Evolutionary conservation across 2,329 filamentous ascomycete genomes (phyloP).

Genomic region (Didymella pomorum): DNA sequence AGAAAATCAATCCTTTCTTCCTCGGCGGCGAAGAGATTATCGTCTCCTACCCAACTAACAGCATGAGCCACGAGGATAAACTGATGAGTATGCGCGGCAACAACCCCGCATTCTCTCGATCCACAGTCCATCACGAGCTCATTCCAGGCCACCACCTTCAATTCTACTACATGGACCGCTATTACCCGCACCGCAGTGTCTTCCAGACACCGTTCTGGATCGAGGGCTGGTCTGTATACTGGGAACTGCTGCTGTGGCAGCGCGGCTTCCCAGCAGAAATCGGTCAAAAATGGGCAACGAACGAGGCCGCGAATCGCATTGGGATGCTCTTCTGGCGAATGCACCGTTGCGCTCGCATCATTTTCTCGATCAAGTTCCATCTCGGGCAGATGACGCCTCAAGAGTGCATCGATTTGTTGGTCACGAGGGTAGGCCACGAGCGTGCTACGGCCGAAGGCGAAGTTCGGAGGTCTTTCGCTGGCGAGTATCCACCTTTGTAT

Average conservation of each 20-base stretch:
- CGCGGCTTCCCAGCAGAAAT: slow-evolving; percentile 8
- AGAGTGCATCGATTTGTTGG: slow-evolving; percentile 66
- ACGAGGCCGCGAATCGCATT: slow-evolving; percentile 61
- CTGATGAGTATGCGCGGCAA: slow-evolving; percentile 68
- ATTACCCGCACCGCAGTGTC: slow-evolving; percentile 59
- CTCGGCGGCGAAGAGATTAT: slow-evolving; percentile 63
- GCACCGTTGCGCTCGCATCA: slow-evolving; percentile 67
- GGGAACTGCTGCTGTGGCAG: slow-evolving; percentile 66
- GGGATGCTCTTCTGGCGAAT: slow-evolving; percentile 70
- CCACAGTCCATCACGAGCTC: slow-evolving; percentile 69
- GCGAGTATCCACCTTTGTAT: slow-evolving; percentile 65
- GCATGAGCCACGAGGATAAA: slow-evolving; percentile 64
- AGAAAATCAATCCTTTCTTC: slow-evolving; percentile 68
- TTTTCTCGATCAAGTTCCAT: slow-evolving; percentile 67
- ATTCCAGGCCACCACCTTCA: slow-evolving; percentile 67
- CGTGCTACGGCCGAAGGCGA: slow-evolving; percentile 67
- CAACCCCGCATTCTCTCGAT: slow-evolving; percentile 64
- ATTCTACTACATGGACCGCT: slow-evolving; percentile 58
- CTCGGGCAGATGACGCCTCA: slow-evolving; percentile 62
- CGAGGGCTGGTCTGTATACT: slow-evolving; percentile 70
- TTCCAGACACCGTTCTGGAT: slow-evolving; percentile 67
- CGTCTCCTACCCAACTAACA: slow-evolving; percentile 64
- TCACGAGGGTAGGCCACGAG: slow-evolving; percentile 66
- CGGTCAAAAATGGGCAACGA: slow-evolving; percentile 58
- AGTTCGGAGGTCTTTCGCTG: slow-evolving; percentile 64